Evolutionary conservation across 306 rosid genomes (phyloP).

Genomic region (Quercus alba): DNA sequence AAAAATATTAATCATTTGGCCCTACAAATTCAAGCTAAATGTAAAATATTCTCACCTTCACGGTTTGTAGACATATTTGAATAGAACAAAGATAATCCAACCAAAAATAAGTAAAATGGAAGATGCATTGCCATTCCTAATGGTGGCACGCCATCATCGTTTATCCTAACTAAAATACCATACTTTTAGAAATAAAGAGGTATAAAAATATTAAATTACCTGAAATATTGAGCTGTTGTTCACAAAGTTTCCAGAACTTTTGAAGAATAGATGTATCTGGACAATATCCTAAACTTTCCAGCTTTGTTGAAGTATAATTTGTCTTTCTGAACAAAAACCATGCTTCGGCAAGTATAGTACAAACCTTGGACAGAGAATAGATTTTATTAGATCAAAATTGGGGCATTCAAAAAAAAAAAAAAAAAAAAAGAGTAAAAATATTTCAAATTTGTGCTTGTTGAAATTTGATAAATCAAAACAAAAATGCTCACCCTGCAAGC

Average conservation of each 20-base stretch:
- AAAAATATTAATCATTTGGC: not conserved
- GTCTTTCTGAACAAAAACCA: slow-evolving; percentile 59
- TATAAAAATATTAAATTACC: slow-evolving; percentile 37
- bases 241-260: slow-evolving; percentile 82
- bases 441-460: slow-evolving; percentile 7
- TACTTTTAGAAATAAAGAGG: not conserved
- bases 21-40: not conserved
- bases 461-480: slow-evolving; percentile 6
- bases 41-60: not conserved
- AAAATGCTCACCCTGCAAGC: slow-evolving; percentile 63
- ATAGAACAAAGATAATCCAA: not conserved
- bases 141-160: not conserved
- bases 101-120: not conserved
- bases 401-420: not conserved
- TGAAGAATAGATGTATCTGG: slow-evolving; percentile 52
- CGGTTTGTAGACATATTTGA: not conserved
- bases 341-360: slow-evolving; percentile 59
- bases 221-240: slow-evolving; percentile 63
- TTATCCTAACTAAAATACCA: not conserved
- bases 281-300: slow-evolving; percentile 68
- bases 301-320: slow-evolving; percentile 48
- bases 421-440: not conserved
- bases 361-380: slow-evolving; percentile 52
- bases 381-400: slow-evolving; percentile 32
- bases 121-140: not conserved